Evolutionary conservation across 2,329 filamentous ascomycete genomes (phyloP).

Genomic region (Tolypocladium sp.): DNA sequence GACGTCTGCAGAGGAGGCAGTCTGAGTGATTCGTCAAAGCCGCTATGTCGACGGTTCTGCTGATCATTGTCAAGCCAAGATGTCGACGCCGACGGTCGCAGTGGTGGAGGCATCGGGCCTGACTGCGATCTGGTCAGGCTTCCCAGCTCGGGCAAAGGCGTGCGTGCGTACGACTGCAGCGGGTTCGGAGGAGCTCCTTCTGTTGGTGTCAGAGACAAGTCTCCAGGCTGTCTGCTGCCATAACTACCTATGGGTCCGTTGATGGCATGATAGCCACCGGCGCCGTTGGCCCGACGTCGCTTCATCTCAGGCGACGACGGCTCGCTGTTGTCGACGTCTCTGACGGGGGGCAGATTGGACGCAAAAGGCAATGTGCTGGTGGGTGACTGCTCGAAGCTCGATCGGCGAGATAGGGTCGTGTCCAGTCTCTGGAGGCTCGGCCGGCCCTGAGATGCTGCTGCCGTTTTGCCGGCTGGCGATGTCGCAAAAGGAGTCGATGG

Average conservation of each 20-base stretch:
- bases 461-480: conserved; percentile 19
- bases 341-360: conserved; percentile 12
- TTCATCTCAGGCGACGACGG: conserved; percentile 44
- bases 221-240: conserved; percentile 2
- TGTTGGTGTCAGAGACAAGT: conserved; percentile 10
- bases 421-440: conserved; percentile 12
- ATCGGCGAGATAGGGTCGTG: conserved; percentile 13
- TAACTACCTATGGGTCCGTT: conserved; percentile 7
- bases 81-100: conserved; percentile 28
- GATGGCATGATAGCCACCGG: conserved; percentile 21
- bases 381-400: conserved; percentile 16
- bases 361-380: conserved; percentile 12
- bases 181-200: conserved; percentile 9
- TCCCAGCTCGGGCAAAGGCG: conserved; percentile 19
- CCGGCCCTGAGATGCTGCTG: conserved; percentile 10
- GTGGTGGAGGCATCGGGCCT: conserved; percentile 45
- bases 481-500: conserved; percentile 39
- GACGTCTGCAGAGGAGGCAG: conserved; percentile 44
- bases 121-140: conserved; percentile 20
- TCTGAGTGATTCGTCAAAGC: conserved; percentile 44
- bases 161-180: conserved; percentile 13
- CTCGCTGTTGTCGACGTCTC: conserved; percentile 27
- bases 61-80: conserved; percentile 20
- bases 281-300: conserved; percentile 49
- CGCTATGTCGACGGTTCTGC: conserved; percentile 30